Base-by-base conservation (phyloP, 2,329 filamentous ascomycete species). In the Epichloe gansuensis region DNA sequence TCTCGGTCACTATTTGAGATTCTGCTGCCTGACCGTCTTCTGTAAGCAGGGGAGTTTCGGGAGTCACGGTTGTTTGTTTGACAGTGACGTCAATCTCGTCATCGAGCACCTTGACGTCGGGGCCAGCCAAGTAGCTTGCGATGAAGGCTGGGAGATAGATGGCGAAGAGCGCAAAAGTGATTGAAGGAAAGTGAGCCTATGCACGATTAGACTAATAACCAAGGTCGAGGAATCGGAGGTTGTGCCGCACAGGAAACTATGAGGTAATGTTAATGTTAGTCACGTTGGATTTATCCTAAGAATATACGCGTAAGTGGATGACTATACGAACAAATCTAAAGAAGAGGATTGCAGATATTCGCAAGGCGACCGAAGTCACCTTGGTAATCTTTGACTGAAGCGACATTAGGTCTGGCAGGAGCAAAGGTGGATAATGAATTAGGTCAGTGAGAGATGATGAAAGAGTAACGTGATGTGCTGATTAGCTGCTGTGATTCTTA, bases 111-210 rank as follows among this genome's bases (percentile, higher is more conserved):
- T 79, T 72, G 60, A 82, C 77, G 54, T 76, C 71, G 6, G 80
- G 72, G 53, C 80, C 77, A 15, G 73, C 73, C 28, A 77, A 66
- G 62, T 79, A 82, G 58, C 75, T 80, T 12, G 73, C 69, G 49
- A 86, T 65, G 66, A 85, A 87, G 0, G 82, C 73, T 0, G 83
- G 76, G 0, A 83, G 63, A 59, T 88, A 88, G 53, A 88, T 67
- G 25, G 78, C 81, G 55, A 85, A 82, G 2, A 85, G 69, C 0
- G 83, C 75, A 53, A 81, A 81, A 3, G 82, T 71, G 39, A 79
- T 60, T 34, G 82, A 82, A 55, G 75, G 64, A 55, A 72, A 66
- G 57, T 67, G 66, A 52, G 67, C 68, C 67, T 69, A 58, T 11
- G 51, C 43, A 38, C 44, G 41, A 51, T 60, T 53, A 55, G 54